phyloP scores from a whole-genome alignment of 768 basidiomycete species.

The Postia placenta region DNA sequence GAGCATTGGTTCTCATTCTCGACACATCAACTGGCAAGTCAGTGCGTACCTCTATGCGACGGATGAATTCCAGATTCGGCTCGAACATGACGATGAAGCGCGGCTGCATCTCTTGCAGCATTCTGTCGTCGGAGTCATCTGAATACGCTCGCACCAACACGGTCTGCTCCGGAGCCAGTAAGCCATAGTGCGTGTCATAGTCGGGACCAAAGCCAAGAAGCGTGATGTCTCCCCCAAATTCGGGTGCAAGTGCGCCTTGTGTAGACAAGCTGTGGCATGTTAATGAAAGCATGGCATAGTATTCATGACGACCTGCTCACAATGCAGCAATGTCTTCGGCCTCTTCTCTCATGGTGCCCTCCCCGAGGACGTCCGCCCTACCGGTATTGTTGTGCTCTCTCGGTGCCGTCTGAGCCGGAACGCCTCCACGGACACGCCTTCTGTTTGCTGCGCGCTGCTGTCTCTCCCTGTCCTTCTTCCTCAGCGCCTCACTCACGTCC shows the following conservation, averaged over 20 bases:
- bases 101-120: slow-evolving; percentile 83
- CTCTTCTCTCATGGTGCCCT: slow-evolving; percentile 27
- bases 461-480: slow-evolving; percentile 66
- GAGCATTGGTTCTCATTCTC: neutral
- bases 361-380: neutral
- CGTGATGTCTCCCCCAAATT: slow-evolving; percentile 10
- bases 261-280: slow-evolving; percentile 24
- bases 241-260: slow-evolving; percentile 6
- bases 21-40: neutral
- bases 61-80: slow-evolving; percentile 87
- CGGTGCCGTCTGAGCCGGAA: slow-evolving; percentile 20
- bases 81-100: slow-evolving; percentile 95
- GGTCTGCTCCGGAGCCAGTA: slow-evolving; percentile 72
- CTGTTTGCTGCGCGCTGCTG: slow-evolving; percentile 57
- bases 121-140: slow-evolving; percentile 87
- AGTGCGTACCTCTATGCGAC: slow-evolving; percentile 75
- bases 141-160: slow-evolving; percentile 85
- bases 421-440: slow-evolving; percentile 74
- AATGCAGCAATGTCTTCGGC: slow-evolving; percentile 51
- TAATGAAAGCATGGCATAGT: neutral
- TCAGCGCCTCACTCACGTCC: slow-evolving; percentile 65
- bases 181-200: slow-evolving; percentile 75
- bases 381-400: slow-evolving; percentile 14
- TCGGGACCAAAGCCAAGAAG: slow-evolving; percentile 36
- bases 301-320: slow-evolving; percentile 34